Evolutionary conservation across 306 rosid genomes (phyloP), one percentile per base, ranked within the genome.

Genomic region (Sicyos baderoa): DNA sequence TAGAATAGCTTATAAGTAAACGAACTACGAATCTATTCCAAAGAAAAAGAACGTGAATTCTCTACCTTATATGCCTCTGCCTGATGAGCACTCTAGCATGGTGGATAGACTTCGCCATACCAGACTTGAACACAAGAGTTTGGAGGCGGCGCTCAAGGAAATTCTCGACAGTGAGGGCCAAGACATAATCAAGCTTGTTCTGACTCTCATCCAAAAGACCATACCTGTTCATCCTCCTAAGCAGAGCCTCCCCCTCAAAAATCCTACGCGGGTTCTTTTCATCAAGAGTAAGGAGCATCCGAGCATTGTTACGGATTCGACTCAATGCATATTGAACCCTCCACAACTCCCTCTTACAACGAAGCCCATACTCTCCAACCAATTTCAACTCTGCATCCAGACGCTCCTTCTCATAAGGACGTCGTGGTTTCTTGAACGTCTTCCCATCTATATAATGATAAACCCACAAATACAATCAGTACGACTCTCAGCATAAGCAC

Each of bases 41-140:
- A 32, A 0, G 0, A 52, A 15, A 32, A n/a, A 4, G 14, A 1
- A 1, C 7, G 9, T n/a, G 66, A 27, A 60, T 6, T 1, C 15
- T 3, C 16, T 62, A 62, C 68, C 68, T 62, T 17, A 62, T 62
- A 62, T 62, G 68, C 51, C 14, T 62, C 51, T 62, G 68, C 51
- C 68, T 62, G 68, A 62, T 62, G 27, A 62, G 68, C 9, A 62
- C 68, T 62, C 68, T 62, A 40, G 68, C 68, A 62, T 62, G 68
- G 14, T 62, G 68, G n/a, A 62, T 62, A 17, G 68, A 62, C 51
- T 62, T 62, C 0, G 68, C 68, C 68, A 62, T 62, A 1, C 68
- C 68, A 62, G 68, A 62, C 68, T 62, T 62, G 29, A 62, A 62
- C 29, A 62, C 68, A 0, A 62, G 68, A 62, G 68, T 62, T 37